phyloP scores from a whole-genome alignment of 2,329 filamentous ascomycete species.

The Aspergillus texensis region DNA sequence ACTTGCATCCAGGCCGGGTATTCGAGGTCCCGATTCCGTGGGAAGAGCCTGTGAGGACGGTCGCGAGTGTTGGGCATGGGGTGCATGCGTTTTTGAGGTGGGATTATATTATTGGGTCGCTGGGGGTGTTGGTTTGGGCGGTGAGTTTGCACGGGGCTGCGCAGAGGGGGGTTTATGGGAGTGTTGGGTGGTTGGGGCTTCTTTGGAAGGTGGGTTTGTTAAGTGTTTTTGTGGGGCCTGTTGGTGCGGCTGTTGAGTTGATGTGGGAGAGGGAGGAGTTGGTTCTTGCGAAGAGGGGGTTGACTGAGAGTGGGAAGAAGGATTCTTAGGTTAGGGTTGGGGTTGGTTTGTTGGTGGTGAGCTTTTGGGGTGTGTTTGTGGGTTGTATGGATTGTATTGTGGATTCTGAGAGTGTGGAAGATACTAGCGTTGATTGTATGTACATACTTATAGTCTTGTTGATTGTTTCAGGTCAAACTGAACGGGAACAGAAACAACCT shows the following conservation, averaged over 20 bases:
- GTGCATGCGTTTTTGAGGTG: conserved; percentile 52
- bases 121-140: conserved; percentile 51
- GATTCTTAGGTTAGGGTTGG: neutral
- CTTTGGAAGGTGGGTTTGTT: conserved; percentile 39
- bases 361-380: too few species aligned
- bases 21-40: conserved; percentile 42
- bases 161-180: conserved; percentile 30
- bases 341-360: neutral
- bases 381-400: neutral
- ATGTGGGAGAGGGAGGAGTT: conserved; percentile 56
- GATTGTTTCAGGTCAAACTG: neutral
- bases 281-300: conserved; percentile 25
- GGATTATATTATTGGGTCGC: conserved; percentile 51
- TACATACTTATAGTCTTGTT: neutral
- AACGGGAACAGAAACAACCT: conserved; percentile 45
- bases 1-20: conserved; percentile 43
- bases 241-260: conserved; percentile 48
- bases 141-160: conserved; percentile 38
- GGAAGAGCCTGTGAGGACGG: conserved; percentile 28
- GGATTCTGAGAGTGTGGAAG: neutral
- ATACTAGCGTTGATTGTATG: too few species aligned
- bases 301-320: neutral
- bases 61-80: conserved; percentile 43
- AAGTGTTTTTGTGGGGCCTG: conserved; percentile 45
- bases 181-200: conserved; percentile 29